A percentile compares a stretch with the other conserved stretches of the same genome.
phyloP scores from a whole-genome alignment of 2,329 filamentous ascomycete genomes.

The Malbranchea zuffiana region DNA sequence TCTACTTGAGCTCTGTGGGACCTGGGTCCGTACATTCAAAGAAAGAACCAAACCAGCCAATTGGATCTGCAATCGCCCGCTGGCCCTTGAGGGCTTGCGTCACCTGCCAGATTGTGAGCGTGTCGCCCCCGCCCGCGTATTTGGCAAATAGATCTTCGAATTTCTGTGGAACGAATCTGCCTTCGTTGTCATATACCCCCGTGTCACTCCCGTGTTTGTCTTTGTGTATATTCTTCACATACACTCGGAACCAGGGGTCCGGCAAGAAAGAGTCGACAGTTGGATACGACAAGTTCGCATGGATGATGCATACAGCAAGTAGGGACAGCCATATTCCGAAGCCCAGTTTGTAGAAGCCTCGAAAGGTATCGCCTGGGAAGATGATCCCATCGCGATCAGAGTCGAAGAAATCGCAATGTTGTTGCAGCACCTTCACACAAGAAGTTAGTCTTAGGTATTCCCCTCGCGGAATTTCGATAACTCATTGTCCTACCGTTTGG shows the following conservation, averaged over 20 bases:
- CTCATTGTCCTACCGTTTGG: too few relatives aligned
- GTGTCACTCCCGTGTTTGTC: slow-evolving; percentile 39
- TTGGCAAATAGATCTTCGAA: slow-evolving; percentile 44
- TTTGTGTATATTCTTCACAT: slow-evolving; percentile 24
- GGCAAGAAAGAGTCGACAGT: slow-evolving; percentile 36
- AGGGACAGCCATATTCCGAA: slow-evolving; percentile 36
- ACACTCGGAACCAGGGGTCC: slow-evolving; percentile 32
- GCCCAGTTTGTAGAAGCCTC: slow-evolving; percentile 37
- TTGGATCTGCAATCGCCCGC: slow-evolving; percentile 33
- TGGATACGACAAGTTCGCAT: slow-evolving; percentile 41
- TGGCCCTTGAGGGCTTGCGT: slow-evolving; percentile 32
- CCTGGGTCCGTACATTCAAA: slow-evolving; percentile 28
- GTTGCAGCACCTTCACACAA: too few relatives aligned
- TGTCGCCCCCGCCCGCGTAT: slow-evolving; percentile 33
- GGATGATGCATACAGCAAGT: slow-evolving; percentile 39
- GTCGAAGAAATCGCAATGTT: slow-evolving; percentile 46
- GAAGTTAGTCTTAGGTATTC: too few relatives aligned
- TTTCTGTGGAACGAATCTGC: slow-evolving; percentile 39
- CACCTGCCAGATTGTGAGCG: slow-evolving; percentile 31
- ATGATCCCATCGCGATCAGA: slow-evolving; percentile 43
- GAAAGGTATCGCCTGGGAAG: slow-evolving; percentile 43
- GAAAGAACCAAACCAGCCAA: slow-evolving; percentile 27
- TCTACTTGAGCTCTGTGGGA: neutral
- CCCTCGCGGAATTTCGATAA: too few relatives aligned
- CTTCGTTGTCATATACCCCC: slow-evolving; percentile 40